Evolutionary conservation across 73 alveolate genomes (phyloP).

Genomic region (Tetrahymena thermophila): DNA sequence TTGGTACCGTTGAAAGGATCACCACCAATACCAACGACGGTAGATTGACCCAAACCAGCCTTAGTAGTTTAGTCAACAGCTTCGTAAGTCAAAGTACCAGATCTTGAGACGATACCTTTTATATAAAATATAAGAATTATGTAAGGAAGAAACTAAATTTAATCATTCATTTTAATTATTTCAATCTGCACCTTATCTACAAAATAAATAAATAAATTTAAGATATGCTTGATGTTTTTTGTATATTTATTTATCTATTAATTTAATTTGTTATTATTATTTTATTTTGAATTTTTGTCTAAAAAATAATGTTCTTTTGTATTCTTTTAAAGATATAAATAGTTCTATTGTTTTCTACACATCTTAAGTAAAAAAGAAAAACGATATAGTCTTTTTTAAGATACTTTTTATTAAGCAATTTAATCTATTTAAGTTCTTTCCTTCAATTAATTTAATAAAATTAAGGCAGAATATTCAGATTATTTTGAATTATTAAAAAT

Average conservation of each 20-base stretch:
- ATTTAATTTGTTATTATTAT: too few relatives aligned
- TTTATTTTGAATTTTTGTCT: not conserved
- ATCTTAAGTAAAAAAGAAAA: not conserved
- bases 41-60: slow-evolving; percentile 88
- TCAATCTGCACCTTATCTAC: not conserved
- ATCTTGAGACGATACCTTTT: slow-evolving; percentile 73
- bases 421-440: not conserved
- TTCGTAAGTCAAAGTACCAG: slow-evolving; percentile 95
- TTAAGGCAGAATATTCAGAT: not conserved
- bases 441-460: not conserved
- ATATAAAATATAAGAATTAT: not conserved
- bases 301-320: not conserved
- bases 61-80: slow-evolving; percentile 94
- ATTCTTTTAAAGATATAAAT: not conserved
- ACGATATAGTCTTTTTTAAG: not conserved
- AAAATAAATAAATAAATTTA: not conserved
- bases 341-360: not conserved
- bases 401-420: not conserved
- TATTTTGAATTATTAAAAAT: not conserved
- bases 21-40: slow-evolving; percentile 90
- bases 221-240: not conserved
- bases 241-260: too few relatives aligned
- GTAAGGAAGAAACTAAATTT: not conserved
- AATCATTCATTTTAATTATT: not conserved
- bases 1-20: slow-evolving; percentile 97